phyloP scores from a whole-genome alignment of 768 basidiomycete species.

The Coprinopsis cinerea region DNA sequence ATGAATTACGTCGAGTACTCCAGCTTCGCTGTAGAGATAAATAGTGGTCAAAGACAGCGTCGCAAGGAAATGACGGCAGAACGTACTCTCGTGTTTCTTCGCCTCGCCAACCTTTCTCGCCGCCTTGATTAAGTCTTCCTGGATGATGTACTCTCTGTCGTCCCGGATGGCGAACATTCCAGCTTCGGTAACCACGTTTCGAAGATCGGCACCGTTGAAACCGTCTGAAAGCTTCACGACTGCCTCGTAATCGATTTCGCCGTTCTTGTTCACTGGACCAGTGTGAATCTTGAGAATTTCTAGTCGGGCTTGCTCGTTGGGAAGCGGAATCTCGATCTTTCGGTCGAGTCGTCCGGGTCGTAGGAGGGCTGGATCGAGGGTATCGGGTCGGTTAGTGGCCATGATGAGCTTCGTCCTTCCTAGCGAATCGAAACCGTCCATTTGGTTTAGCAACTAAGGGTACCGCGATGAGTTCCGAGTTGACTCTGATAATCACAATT shows the following conservation, averaged over 20 bases:
- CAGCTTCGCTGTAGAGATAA: constrained; percentile 39
- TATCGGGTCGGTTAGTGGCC: constrained; percentile 99
- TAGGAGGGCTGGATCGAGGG: constrained; percentile 92
- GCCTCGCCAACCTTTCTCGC: constrained; percentile 93
- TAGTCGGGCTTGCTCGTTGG: constrained; percentile 92
- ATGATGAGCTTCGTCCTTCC: constrained; percentile 96
- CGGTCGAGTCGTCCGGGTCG: constrained; percentile 94
- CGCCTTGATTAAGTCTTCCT: constrained; percentile 96
- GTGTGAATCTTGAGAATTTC: constrained; percentile 99
- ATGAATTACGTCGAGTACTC: constrained; percentile 39
- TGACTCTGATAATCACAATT: neutral
- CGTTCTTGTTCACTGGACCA: constrained; percentile 87
- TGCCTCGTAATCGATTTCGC: constrained; percentile 96
- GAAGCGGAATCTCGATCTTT: constrained; percentile 96
- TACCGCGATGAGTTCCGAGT: neutral
- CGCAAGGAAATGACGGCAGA: neutral
- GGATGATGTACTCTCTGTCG: constrained; percentile 84
- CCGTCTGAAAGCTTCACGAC: constrained; percentile 94
- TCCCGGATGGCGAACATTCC: constrained; percentile 99
- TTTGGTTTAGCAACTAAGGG: constrained; percentile 88
- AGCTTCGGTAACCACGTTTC: constrained; percentile 92
- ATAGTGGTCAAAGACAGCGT: constrained; percentile 12
- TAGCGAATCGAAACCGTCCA: constrained; percentile 98
- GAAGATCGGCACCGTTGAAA: constrained; percentile 95
- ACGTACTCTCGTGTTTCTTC: constrained; percentile 95